Percentiles rank a stretch among this genome's conserved stretches.
These are phyloP conservation scores for Leishmania gerbilli DNA, from an alignment of 208 protist species.

Conservation along the genomic window DNA sequence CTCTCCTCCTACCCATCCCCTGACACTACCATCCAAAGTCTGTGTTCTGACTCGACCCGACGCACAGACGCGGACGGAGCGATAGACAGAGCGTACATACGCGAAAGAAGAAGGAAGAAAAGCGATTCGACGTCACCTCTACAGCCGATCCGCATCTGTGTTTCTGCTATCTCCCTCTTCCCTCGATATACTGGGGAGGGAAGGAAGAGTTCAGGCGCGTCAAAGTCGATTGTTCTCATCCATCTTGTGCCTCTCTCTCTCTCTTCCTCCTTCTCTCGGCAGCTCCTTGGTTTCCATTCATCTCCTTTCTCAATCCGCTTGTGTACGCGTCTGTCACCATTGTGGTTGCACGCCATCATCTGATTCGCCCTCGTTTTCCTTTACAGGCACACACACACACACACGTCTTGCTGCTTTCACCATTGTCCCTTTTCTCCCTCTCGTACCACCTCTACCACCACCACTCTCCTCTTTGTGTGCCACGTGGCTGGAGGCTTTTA, in stretches of 20 bases:
- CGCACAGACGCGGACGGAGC: neutral
- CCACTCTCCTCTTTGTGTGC: neutral
- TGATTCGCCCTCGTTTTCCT: neutral
- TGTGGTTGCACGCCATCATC: neutral
- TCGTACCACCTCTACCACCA: neutral
- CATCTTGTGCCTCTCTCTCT: neutral
- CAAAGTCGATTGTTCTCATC: neutral
- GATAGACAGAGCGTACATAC: neutral
- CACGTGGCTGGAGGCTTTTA: neutral
- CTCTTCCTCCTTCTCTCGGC: neutral
- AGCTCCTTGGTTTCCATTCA: neutral
- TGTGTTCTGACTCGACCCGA: neutral
- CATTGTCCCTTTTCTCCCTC: neutral
- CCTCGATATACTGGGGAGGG: neutral
- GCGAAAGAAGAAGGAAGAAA: neutral
- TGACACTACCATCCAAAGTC: neutral
- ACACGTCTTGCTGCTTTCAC: neutral
- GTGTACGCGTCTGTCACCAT: neutral
- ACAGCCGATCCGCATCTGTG: neutral
- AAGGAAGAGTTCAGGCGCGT: neutral
- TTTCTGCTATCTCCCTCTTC: neutral
- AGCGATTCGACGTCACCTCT: neutral
- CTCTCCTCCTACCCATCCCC: neutral
- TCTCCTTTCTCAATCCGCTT: neutral
- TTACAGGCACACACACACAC: neutral